Percentiles rank a stretch among this genome's conserved stretches.
Evolutionary conservation across 1,284 basidiomycete genomes (phyloP).

Genomic region (Xerocomus amazonicus): DNA sequence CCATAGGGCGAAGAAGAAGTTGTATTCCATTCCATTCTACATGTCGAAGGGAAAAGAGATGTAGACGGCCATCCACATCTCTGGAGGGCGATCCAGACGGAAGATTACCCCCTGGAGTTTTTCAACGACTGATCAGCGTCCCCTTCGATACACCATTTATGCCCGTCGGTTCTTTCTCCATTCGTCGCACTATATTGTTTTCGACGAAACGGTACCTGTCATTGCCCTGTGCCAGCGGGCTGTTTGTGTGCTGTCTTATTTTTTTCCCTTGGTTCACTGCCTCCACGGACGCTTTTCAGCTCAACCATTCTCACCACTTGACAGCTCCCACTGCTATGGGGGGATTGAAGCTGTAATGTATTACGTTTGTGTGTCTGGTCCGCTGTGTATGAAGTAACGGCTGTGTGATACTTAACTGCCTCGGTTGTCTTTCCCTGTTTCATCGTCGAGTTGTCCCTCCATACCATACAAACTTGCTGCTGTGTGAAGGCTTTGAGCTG

Average conservation of each 20-base stretch:
- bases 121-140: slow-evolving; percentile 45
- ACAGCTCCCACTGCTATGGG: slow-evolving; percentile 10
- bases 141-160: not conserved
- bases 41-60: slow-evolving; percentile 57
- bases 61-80: slow-evolving; percentile 50
- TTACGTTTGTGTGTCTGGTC: slow-evolving; percentile 15
- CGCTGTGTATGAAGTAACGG: not conserved
- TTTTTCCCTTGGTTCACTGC: not conserved
- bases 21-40: slow-evolving; percentile 63
- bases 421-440: not conserved
- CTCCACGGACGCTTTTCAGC: slow-evolving; percentile 10
- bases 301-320: not conserved
- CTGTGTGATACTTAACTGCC: not conserved
- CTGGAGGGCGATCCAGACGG: slow-evolving; percentile 62
- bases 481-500: not conserved
- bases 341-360: not conserved
- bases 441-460: not conserved
- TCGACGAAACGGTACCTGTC: slow-evolving; percentile 22
- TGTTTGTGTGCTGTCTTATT: not conserved
- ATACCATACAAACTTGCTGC: not conserved
- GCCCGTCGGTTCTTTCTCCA: not conserved
- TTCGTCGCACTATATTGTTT: not conserved
- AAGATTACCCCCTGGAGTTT: slow-evolving; percentile 59
- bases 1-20: slow-evolving; percentile 61
- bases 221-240: slow-evolving; percentile 11